Evolutionary conservation across 768 basidiomycete genomes (phyloP), one percentile per base, ranked within the genome.

Genomic region (Tremella mesenterica): DNA sequence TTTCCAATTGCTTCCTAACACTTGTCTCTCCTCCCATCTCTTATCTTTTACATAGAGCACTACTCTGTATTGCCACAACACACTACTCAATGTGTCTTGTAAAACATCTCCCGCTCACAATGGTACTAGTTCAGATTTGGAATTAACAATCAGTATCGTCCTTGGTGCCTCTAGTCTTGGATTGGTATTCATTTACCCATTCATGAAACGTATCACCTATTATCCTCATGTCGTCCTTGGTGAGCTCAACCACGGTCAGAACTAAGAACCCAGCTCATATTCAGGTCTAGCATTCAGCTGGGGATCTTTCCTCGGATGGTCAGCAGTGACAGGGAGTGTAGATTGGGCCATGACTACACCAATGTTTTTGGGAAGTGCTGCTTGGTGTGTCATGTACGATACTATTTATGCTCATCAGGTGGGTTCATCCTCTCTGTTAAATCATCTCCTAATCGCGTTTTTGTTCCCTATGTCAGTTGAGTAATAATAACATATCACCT

Each of bases 321-420:
- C 95, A 2, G 92, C 95, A 2, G 83, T 97, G 3, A 81, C 85
- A 1, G 89, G 88, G 1, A 63, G 78, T 1, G 83, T 85, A 2
- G 77, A 93, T 66, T 93, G 89, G 91, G 70, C 70, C 10, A 81
- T 92, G 36, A 88, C 86, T 38, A 74, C 86, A 8, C 89, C 95
- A 2, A 79, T 99, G 12, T 97, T 96, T 66, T 83, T 85, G 1
- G 89, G 92, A 7, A 87, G 88, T 21, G 75, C 91, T 25, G 82
- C 83, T 64, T 97, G 92, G 91, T 92, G 92, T 45, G 79, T 99
- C 39, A 87, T 95, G 1, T 99, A 97, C 69, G 95, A 99, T 64
- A 93, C 85, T 45, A 90, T 97, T 60, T 97, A 97, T 65, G 95
- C 95, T 2, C 95, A 99, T 72, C 93, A 96, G 77, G 89, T 86